A percentile compares a stretch with the other conserved stretches of the same genome.
Evolutionary conservation across 805 yeast species (phyloP).

Genomic region (Zygosaccharomyces pseudorouxii): DNA sequence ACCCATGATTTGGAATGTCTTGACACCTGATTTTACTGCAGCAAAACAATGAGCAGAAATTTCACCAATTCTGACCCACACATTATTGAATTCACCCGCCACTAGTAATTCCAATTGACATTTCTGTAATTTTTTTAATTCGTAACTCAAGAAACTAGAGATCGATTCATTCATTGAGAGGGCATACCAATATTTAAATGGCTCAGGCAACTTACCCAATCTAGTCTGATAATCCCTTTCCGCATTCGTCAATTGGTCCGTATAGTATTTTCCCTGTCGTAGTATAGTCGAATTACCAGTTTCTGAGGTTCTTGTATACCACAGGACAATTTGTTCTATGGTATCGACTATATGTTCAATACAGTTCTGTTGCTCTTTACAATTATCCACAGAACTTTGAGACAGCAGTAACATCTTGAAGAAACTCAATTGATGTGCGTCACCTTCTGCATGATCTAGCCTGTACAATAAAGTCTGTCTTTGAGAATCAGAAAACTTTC

Average conservation of each 20-base stretch:
- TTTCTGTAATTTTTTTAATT: neutral
- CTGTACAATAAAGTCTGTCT: slow-evolving; percentile 4
- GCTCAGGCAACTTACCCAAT: slow-evolving; percentile 2
- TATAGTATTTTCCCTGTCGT: neutral
- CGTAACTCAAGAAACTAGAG: slow-evolving; percentile 4
- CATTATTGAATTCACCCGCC: neutral
- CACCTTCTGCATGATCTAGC: slow-evolving; percentile 9
- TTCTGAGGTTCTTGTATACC: neutral
- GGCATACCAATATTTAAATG: slow-evolving; percentile 5
- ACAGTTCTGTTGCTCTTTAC: slow-evolving; percentile 1
- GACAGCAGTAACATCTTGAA: slow-evolving; percentile 3
- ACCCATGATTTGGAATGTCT: neutral
- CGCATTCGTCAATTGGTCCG: neutral
- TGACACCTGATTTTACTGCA: slow-evolving; percentile 1
- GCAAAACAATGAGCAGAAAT: neutral
- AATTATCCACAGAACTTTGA: neutral
- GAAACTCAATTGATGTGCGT: slow-evolving; percentile 3
- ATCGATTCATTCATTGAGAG: slow-evolving; percentile 2
- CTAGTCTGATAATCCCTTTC: neutral
- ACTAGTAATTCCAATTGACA: neutral
- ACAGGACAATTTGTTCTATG: slow-evolving; percentile 7
- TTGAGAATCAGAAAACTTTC: neutral
- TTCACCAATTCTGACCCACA: neutral
- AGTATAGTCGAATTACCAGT: neutral
- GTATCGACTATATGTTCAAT: slow-evolving; percentile 5